phyloP scores from a whole-genome alignment of 208 protist species.

The Acanthamoeba culbertsoni region DNA sequence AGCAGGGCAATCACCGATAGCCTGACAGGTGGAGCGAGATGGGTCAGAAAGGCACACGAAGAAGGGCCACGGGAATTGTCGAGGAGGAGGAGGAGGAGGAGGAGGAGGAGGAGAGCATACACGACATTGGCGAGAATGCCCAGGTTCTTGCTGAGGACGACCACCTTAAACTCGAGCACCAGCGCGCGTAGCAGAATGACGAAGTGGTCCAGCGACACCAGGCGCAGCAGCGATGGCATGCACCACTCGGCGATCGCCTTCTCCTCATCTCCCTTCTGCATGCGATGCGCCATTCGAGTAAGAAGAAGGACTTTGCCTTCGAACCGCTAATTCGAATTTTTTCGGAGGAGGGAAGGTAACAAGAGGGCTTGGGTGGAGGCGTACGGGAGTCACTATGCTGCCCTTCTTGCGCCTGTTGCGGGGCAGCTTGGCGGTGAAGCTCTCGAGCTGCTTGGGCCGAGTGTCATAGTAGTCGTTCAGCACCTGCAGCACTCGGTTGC shows the following conservation, averaged over 20 bases:
- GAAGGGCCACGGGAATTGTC: background rate
- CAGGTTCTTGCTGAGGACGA: conserved; percentile 17
- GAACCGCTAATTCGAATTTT: background rate
- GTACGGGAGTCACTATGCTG: background rate
- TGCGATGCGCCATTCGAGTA: no score
- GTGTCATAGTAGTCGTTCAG: conserved; percentile 20
- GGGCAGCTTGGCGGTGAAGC: background rate
- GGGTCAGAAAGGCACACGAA: background rate
- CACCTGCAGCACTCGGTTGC: background rate
- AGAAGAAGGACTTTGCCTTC: no score
- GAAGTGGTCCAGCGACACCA: conserved; percentile 14
- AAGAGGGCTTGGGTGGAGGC: background rate
- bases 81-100: no score
- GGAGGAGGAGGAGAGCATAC: no score
- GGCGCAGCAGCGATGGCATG: background rate
- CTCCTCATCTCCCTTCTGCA: conserved; percentile 28
- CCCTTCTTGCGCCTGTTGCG: background rate
- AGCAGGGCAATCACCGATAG: conserved; percentile 7
- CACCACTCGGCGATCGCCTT: conserved; percentile 56
- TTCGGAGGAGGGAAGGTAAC: background rate
- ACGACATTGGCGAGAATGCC: conserved; percentile 32
- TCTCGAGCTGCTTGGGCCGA: background rate
- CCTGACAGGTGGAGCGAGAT: background rate
- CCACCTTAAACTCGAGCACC: conserved; percentile 17
- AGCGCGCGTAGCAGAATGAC: background rate